Conservation (phyloP, 2,329 filamentous ascomycete species). For the Botrytis hyacinthi region DNA sequence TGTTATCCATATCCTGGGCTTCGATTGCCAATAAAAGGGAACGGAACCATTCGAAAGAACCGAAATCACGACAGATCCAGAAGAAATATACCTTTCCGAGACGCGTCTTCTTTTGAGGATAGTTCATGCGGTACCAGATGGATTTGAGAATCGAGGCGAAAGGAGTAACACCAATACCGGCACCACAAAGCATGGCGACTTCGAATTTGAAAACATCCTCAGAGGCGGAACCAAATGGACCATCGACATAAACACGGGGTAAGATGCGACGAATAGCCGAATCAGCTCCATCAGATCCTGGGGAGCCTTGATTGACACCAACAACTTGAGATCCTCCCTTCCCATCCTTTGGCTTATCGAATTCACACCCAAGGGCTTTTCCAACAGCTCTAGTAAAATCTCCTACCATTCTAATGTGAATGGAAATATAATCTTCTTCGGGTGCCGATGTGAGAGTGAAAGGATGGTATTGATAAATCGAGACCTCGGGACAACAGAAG, state of each 20-base stretch:
- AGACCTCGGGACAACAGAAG: slow-evolving; percentile 81
- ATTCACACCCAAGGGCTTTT: slow-evolving; percentile 71
- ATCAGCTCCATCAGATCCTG: slow-evolving; percentile 54
- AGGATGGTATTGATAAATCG: slow-evolving; percentile 84
- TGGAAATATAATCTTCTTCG: slow-evolving; percentile 86
- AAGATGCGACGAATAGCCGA: slow-evolving; percentile 70
- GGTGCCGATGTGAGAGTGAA: slow-evolving; percentile 84
- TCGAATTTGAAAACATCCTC: slow-evolving; percentile 91
- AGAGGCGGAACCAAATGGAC: slow-evolving; percentile 80
- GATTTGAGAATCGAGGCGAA: slow-evolving; percentile 86
- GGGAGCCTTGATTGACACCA: slow-evolving; percentile 59
- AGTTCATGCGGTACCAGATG: slow-evolving; percentile 93
- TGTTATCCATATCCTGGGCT: slow-evolving; percentile 77
- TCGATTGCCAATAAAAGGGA: slow-evolving; percentile 81
- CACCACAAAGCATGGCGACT: slow-evolving; percentile 73
- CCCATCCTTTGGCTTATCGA: slow-evolving; percentile 54
- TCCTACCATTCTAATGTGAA: slow-evolving; percentile 80
- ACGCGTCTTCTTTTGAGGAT: slow-evolving; percentile 74
- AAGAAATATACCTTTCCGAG: slow-evolving; percentile 89
- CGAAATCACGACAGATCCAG: slow-evolving; percentile 88
- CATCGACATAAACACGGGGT: slow-evolving; percentile 78
- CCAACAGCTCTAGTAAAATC: slow-evolving; percentile 75
- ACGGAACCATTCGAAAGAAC: slow-evolving; percentile 86
- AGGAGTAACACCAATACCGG: slow-evolving; percentile 82
- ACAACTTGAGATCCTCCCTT: slow-evolving; percentile 61